Conservation (phyloP, 129 eudicot genomes). For the Helianthus tuberosus region DNA sequence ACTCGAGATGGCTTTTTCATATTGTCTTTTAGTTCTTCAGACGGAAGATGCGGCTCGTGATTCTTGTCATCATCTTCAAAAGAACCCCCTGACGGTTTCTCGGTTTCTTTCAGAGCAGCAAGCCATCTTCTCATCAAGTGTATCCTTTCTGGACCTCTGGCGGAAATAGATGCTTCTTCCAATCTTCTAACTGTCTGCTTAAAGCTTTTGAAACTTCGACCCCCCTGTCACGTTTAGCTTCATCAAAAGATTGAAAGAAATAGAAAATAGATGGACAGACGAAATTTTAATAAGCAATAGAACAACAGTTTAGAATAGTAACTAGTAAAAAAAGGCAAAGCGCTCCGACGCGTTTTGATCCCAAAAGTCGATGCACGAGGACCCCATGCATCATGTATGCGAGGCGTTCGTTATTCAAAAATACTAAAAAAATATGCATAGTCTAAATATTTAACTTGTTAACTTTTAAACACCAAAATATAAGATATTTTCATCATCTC, state of each 20-base stretch:
- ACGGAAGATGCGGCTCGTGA: slow-evolving; percentile 44
- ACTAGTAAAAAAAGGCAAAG: not conserved
- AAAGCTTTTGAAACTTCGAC: slow-evolving; percentile 69
- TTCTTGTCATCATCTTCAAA: slow-evolving; percentile 57
- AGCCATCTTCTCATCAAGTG: slow-evolving; percentile 84
- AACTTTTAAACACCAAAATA: too few relatives aligned
- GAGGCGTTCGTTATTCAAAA: too few relatives aligned
- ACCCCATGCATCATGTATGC: too few relatives aligned
- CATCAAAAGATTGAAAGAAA: slow-evolving; percentile 16
- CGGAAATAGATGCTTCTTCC: slow-evolving; percentile 92
- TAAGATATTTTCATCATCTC: too few relatives aligned
- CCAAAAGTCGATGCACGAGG: too few relatives aligned
- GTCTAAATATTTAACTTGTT: too few relatives aligned
- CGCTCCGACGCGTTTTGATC: too few relatives aligned
- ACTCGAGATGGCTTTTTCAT: slow-evolving; percentile 64
- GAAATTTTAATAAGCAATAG: not conserved
- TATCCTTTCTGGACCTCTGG: slow-evolving; percentile 84
- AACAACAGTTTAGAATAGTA: not conserved
- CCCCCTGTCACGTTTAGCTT: slow-evolving; percentile 55
- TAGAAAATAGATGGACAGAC: slow-evolving; percentile 3
- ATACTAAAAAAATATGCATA: too few relatives aligned
- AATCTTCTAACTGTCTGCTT: slow-evolving; percentile 86
- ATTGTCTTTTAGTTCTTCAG: slow-evolving; percentile 63
- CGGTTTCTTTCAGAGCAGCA: slow-evolving; percentile 67
- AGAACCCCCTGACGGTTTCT: slow-evolving; percentile 46